Base-by-base conservation (phyloP, 345 rosid species). In the Brassica nigra region DNA sequence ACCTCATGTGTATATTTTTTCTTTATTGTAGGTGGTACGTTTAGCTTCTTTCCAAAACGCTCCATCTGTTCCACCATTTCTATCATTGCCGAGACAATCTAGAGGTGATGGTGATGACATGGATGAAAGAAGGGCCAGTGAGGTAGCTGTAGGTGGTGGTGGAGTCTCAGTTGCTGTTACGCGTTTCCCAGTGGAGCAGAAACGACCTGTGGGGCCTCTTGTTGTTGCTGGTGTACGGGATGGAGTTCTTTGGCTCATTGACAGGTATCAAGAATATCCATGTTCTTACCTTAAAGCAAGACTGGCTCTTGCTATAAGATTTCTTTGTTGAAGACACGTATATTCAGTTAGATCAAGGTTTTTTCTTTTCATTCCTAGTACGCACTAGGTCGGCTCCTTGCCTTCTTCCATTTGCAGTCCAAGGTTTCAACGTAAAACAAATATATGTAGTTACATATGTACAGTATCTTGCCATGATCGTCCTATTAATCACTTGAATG, bases 181-280 rank as follows among this genome's bases (percentile, higher is more conserved):
- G 78, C 97, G 98, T 77, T 95, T 95, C 80, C 98, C 99, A 16
- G 52, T 84, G 54, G 99, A 95, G 83, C 97, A 93, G 78, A 95
- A 89, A 78, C 91, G 99, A 71, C 99, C 99, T 39, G 91, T 95
- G 57, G 98, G 99, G 85, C 99, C 99, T 74, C 87, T 95, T 70
- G 86, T 91, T 79, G 88, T 95, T 71, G 93, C 89, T 81, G 99
- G 99, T 69, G 97, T 95, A 57, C 90, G 94, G 75, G 97, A 95
- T 88, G 97, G 97, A 78, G 99, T 95, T 85, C 99, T 95, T 71
- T 95, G 99, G 99, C 98, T 95, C 75, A 86, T 95, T 85, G 99
- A 95, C 82, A 87, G 98, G 99, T 95, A 87, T 49, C 14, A 70
- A 34, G 62, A 70, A 30, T 37, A 70, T 77, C 66, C 62, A 16